Percentiles rank a stretch among this genome's conserved stretches.
These are phyloP conservation scores for Marasmius sp. DNA, from an alignment of 1,284 basidiomycete genomes.

Conservation along the genomic window DNA sequence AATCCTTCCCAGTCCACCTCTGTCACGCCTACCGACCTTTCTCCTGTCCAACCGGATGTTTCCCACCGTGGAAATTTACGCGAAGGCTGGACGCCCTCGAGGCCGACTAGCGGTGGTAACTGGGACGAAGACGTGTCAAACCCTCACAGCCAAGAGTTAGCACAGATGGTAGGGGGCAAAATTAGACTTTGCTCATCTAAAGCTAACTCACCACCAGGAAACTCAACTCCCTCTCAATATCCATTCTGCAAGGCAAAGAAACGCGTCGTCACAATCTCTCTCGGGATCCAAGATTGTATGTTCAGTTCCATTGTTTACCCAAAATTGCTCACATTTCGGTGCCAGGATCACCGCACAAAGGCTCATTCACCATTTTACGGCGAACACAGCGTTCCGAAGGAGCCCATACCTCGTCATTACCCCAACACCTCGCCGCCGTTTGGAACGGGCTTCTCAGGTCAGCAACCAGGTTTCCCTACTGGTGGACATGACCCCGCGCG, in stretches of 20 bases:
- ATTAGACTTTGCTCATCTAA: background rate
- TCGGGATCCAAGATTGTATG: constrained; percentile 43
- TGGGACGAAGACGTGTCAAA: constrained; percentile 59
- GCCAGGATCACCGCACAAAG: constrained; percentile 50
- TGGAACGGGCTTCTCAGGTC: constrained; percentile 1
- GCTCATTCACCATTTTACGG: constrained; percentile 56
- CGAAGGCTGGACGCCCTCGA: constrained; percentile 55
- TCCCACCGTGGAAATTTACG: constrained; percentile 45
- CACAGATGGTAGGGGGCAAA: constrained; percentile 41
- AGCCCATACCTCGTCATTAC: constrained; percentile 38
- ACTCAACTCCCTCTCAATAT: constrained; percentile 36
- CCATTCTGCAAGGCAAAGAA: constrained; percentile 51
- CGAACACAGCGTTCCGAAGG: constrained; percentile 42
- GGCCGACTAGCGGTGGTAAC: constrained; percentile 46
- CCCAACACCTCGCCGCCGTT: constrained; percentile 22
- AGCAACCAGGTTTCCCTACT: constrained; percentile 26
- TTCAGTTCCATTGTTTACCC: constrained; percentile 14
- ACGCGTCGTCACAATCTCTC: constrained; percentile 38
- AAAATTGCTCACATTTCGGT: constrained; percentile 17
- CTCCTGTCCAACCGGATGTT: constrained; percentile 46
- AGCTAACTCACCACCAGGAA: constrained; percentile 29
- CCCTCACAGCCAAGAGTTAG: constrained; percentile 49
- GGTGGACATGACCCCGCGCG: constrained; percentile 43
- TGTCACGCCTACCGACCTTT: constrained; percentile 49
- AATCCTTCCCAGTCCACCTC: constrained; percentile 65